A percentile compares a stretch with the other conserved stretches of the same genome.
Conservation (phyloP, 495 filamentous ascomycete genomes). For the Cenococcum geophilum region DNA sequence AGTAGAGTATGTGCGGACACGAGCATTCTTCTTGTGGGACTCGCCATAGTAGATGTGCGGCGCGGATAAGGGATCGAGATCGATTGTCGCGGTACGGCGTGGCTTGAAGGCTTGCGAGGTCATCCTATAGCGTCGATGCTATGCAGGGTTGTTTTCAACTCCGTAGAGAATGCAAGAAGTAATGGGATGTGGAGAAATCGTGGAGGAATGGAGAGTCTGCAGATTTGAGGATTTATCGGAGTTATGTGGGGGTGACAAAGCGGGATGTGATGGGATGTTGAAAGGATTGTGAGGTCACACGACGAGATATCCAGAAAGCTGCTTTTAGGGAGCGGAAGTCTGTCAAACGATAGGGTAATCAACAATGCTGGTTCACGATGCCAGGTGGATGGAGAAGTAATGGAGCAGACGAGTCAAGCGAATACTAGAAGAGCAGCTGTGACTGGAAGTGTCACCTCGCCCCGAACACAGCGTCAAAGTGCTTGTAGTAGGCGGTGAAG, state of each 20-base stretch:
- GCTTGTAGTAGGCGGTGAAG: not conserved
- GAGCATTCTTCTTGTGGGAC: slow-evolving; percentile 38
- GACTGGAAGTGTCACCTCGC: not conserved
- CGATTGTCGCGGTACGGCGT: slow-evolving; percentile 30
- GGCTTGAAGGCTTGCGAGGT: slow-evolving; percentile 30
- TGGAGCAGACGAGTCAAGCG: not conserved
- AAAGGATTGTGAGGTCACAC: slow-evolving; percentile 4
- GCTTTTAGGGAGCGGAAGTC: not conserved
- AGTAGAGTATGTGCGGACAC: slow-evolving; percentile 44
- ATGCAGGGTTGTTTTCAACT: not conserved
- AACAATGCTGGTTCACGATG: slow-evolving; percentile 3
- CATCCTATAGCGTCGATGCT: slow-evolving; percentile 24
- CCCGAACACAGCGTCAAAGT: not conserved
- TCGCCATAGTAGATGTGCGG: slow-evolving; percentile 46
- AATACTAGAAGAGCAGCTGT: not conserved
- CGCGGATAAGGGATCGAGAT: slow-evolving; percentile 42
- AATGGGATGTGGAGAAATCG: not conserved
- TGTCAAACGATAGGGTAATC: not conserved
- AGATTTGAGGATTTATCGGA: slow-evolving; percentile 1
- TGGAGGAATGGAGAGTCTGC: not conserved
- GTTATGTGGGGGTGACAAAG: slow-evolving; percentile 1
- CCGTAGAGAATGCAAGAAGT: not conserved
- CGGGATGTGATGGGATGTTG: not conserved
- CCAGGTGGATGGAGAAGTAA: not conserved
- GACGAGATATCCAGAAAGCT: not conserved